These are phyloP conservation scores for Przewalskia tangutica DNA, from an alignment of 257 asterid genomes.

Conservation along the genomic window DNA sequence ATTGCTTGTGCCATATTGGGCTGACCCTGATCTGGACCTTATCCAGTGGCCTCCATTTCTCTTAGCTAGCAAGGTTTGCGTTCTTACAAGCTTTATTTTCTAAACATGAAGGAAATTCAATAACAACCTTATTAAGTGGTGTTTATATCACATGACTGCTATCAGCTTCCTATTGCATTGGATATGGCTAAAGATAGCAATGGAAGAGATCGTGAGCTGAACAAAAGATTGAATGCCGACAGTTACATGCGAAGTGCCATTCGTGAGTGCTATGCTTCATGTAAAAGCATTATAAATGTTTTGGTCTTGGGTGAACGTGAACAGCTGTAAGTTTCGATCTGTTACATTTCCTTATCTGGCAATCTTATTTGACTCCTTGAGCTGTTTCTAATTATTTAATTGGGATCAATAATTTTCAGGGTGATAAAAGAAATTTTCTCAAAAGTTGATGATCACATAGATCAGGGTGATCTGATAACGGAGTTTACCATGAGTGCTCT, in stretches of 20 bases:
- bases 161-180: constrained; percentile 89
- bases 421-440: constrained; percentile 64
- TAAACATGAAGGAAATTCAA: not conserved
- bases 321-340: constrained; percentile 47
- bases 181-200: constrained; percentile 97
- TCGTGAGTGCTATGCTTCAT: constrained; percentile 87
- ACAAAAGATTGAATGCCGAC: constrained; percentile 67
- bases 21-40: constrained; percentile 83
- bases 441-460: constrained; percentile 65
- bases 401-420: constrained; percentile 30
- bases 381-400: not conserved
- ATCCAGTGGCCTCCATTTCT: constrained; percentile 99
- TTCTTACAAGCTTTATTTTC: constrained; percentile 10
- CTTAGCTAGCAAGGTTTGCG: constrained; percentile 86
- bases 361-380: not conserved
- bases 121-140: not conserved
- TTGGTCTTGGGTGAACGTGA: constrained; percentile 80
- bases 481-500: constrained; percentile 69
- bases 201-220: constrained; percentile 83
- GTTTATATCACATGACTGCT: constrained; percentile 7
- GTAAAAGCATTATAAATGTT: constrained; percentile 63
- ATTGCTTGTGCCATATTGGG: constrained; percentile 85
- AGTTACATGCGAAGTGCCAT: constrained; percentile 76
- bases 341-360: not conserved
- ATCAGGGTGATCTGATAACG: constrained; percentile 37